Conservation (phyloP, 441 rosid species). For the Bocquillonia castaneifolia region DNA sequence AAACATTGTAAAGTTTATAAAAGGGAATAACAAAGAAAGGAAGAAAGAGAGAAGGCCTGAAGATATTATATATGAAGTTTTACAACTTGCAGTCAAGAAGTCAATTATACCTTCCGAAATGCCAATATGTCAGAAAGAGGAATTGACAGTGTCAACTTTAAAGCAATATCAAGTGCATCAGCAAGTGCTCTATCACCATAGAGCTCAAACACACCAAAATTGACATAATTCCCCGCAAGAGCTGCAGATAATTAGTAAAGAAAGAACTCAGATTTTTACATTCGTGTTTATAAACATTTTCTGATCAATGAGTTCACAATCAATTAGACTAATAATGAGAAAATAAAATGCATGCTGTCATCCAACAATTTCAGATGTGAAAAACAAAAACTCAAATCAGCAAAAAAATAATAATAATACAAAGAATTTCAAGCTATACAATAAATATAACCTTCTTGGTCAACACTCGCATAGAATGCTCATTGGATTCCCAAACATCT, state of each 20-base stretch:
- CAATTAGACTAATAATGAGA: not conserved
- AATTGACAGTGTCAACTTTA: constrained; percentile 86
- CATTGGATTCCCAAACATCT: not conserved
- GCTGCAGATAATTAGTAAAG: constrained; percentile 44
- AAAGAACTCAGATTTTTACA: constrained; percentile 9
- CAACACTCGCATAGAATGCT: not conserved
- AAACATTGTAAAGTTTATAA: not conserved
- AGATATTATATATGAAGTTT: not conserved
- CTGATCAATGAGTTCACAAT: not conserved
- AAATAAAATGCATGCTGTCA: not conserved
- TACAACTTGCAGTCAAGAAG: not conserved
- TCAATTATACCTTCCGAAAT: constrained; percentile 69
- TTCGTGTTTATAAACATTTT: not conserved
- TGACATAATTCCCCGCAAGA: constrained; percentile 88
- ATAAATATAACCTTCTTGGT: not conserved
- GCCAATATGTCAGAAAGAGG: constrained; percentile 92
- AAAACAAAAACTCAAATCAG: not conserved
- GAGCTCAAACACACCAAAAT: constrained; percentile 96
- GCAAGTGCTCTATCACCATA: constrained; percentile 99
- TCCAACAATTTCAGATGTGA: not conserved
- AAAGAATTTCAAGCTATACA: not conserved
- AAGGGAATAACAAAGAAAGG: not conserved
- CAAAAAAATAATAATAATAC: not conserved
- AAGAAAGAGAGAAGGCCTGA: not conserved
- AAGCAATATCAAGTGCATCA: constrained; percentile 86